Evolutionary conservation across 768 basidiomycete genomes (phyloP), one percentile per base, ranked within the genome.

Genomic region (Russula dissimulans): DNA sequence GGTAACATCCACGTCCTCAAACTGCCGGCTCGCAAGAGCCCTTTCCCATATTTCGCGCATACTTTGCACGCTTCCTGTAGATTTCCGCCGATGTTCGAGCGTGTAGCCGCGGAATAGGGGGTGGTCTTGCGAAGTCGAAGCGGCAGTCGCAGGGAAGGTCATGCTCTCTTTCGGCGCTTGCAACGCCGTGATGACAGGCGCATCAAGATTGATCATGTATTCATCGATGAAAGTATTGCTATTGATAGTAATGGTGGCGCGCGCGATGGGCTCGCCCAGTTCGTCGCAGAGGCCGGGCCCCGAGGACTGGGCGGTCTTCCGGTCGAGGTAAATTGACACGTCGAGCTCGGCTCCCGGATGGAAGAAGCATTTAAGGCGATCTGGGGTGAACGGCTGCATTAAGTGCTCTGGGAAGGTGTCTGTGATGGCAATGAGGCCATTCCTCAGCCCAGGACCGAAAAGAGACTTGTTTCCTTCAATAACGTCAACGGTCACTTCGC

Each of bases 361-460:
- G 45, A 59, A 60, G 60, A 62, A 54, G n/a, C 49, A 12, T 6
- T 41, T 14, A 3, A 50, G 49, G 36, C 61, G 34, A 18, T 60
- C 54, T 38, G 46, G 26, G 1, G 47, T 54, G 44, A 59, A 44
- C 22, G 68, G 67, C 46, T 66, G 68, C 65, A 67, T 64, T 18
- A 64, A 50, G 29, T 54, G 52, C 44, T 69, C 67, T 15, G 65
- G 62, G 11, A 66, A 41, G 17, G 56, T 17, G 34, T 65, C 65
- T 2, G 64, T 64, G 43, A 62, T 38, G 8, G 49, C 63, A 38
- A 67, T 54, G 32, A 69, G 44, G 10, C 68, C 63, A 3, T 31
- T 34, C 22, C 57, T 55, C 31, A 67, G 57, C 49, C 63, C 63
- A 9, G 22, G 42, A 34, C 44, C 42, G 15, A 63, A 45, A 18